Evolutionary conservation across 306 rosid species (phyloP).

Genomic region (Astragalus glycyphyllos): DNA sequence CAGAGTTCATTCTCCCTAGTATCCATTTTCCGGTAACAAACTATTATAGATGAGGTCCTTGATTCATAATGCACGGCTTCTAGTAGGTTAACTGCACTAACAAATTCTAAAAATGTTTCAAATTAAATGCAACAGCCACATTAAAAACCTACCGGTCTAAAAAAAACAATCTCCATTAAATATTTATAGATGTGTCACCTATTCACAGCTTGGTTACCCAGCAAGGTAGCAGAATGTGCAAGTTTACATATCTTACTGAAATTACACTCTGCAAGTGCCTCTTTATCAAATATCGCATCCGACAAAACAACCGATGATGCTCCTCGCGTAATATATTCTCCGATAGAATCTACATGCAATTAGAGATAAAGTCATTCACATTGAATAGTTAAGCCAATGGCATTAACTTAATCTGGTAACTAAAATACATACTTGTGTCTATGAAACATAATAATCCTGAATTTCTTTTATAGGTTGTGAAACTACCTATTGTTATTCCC

Average conservation of each 20-base stretch:
- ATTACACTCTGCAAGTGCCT: slow-evolving; percentile 55
- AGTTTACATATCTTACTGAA: slow-evolving; percentile 65
- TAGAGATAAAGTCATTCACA: slow-evolving; percentile 24
- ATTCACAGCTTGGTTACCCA: slow-evolving; percentile 64
- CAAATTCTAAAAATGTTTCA: slow-evolving; percentile 2
- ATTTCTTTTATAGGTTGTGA: background rate
- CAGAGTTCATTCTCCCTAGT: no score
- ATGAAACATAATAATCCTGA: no score
- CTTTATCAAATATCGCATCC: slow-evolving; percentile 85
- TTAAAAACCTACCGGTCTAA: slow-evolving; percentile 6
- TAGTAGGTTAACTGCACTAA: background rate
- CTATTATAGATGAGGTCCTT: no score
- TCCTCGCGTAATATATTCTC: slow-evolving; percentile 70
- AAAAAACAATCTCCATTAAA: background rate
- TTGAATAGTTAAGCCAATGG: background rate
- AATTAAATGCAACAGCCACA: background rate
- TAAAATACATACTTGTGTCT: slow-evolving; percentile 11
- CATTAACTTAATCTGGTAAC: slow-evolving; percentile 2
- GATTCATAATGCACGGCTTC: no score
- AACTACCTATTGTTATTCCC: slow-evolving; percentile 78
- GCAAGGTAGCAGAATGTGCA: slow-evolving; percentile 67
- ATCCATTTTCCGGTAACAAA: no score
- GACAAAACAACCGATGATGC: slow-evolving; percentile 86
- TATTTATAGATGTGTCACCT: slow-evolving; percentile 43
- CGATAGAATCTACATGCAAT: slow-evolving; percentile 60